Evolutionary conservation across 306 rosid species (phyloP).

Genomic region (Dicorynia guianensis): DNA sequence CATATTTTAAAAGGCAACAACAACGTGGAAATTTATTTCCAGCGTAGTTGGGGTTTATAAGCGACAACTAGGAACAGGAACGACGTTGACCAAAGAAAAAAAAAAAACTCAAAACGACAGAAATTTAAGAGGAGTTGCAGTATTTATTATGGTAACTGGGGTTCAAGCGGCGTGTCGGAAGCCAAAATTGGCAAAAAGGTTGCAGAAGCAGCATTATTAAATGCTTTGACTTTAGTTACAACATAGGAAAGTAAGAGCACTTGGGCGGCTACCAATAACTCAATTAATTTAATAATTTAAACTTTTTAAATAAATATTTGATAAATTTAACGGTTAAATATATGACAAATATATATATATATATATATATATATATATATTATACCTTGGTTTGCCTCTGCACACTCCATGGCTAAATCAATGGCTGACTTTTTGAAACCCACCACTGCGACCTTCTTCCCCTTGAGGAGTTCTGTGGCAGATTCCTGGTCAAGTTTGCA

Average conservation of each 20-base stretch:
- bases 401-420: slow-evolving; percentile 82
- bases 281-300: too few species aligned
- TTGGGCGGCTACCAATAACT: background rate
- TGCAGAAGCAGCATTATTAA: background rate
- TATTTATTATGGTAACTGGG: too few species aligned
- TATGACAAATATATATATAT: too few species aligned
- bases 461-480: slow-evolving; percentile 60
- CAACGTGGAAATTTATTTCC: too few species aligned
- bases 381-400: slow-evolving; percentile 75
- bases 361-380: too few species aligned
- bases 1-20: too few species aligned
- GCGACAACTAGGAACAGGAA: background rate
- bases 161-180: too few species aligned
- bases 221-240: slow-evolving; percentile 17
- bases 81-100: background rate
- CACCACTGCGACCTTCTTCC: slow-evolving; percentile 69
- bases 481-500: slow-evolving; percentile 71
- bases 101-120: background rate
- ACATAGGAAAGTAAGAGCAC: background rate
- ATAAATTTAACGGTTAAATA: too few species aligned
- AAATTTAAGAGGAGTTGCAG: too few species aligned
- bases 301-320: too few species aligned
- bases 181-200: slow-evolving; percentile 9
- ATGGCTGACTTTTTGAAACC: slow-evolving; percentile 82
- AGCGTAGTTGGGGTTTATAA: too few species aligned